Percentiles rank a stretch among this genome's conserved stretches.
Evolutionary conservation across 208 protist genomes (phyloP).

Genomic region (Herpetomonas samuelpessoai): DNA sequence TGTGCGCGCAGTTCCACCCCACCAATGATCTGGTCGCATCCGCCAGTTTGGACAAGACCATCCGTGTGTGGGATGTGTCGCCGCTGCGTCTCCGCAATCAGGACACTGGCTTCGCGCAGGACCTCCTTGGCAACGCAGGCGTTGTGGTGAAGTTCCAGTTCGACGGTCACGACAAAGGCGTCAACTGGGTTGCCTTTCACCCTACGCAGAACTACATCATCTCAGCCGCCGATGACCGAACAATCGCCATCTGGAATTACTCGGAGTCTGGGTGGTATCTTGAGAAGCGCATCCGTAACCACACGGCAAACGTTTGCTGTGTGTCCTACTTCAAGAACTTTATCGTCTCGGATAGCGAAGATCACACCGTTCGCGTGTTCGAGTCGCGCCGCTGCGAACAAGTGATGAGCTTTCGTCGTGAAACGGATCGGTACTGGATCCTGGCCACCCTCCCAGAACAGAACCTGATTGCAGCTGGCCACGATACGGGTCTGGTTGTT

Average conservation of each 20-base stretch:
- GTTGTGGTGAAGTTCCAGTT: conserved; percentile 94
- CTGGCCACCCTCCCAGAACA: conserved; percentile 90
- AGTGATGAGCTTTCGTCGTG: conserved; percentile 92
- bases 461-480: conserved; percentile 98
- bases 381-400: conserved; percentile 30
- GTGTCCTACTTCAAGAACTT: conserved; percentile 96
- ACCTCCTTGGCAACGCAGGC: conserved; percentile 95
- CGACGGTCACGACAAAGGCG: conserved; percentile 98
- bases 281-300: conserved; percentile 94
- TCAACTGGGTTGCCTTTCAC: conserved; percentile 99
- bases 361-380: conserved; percentile 94
- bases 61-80: conserved; percentile 99
- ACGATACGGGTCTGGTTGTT: conserved; percentile 96
- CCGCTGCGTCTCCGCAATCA: conserved; percentile 69
- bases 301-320: conserved; percentile 98
- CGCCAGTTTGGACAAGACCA: conserved; percentile 98
- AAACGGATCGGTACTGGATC: conserved; percentile 98
- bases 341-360: conserved; percentile 96
- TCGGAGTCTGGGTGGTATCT: conserved; percentile 83
- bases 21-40: conserved; percentile 95
- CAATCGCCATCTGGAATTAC: conserved; percentile 96
- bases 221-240: conserved; percentile 97
- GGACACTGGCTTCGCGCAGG: conserved; percentile 70
- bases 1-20: conserved; percentile 98
- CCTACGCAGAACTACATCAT: conserved; percentile 94